Conservation (phyloP, 1,139 yeast species). For the Pichia sp. region DNA sequence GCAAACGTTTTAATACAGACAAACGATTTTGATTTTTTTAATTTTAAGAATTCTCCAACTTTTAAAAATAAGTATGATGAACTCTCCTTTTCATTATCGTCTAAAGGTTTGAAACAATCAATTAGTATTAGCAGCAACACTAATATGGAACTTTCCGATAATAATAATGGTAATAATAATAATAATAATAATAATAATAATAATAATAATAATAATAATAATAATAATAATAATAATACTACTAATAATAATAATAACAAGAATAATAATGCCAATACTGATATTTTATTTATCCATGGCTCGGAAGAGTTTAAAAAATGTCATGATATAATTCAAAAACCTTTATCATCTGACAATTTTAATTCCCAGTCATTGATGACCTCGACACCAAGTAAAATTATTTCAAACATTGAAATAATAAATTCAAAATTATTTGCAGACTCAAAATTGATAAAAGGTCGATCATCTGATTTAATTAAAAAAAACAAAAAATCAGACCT, state of each 20-base stretch:
- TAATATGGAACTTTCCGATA: too few relatives aligned
- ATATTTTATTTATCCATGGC: not conserved
- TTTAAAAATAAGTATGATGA: constrained; percentile 5
- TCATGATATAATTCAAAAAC: constrained; percentile 2
- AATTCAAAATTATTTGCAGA: too few relatives aligned
- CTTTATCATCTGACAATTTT: not conserved
- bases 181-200: not conserved
- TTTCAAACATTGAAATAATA: not conserved
- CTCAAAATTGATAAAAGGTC: not conserved
- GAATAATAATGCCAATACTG: not conserved
- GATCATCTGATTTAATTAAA: too few relatives aligned
- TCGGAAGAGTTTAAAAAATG: not conserved
- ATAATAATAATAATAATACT: not conserved
- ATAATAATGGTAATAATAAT: constrained; percentile 6
- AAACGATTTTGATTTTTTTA: not conserved
- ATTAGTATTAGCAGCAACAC: too few relatives aligned
- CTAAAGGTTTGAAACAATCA: too few relatives aligned
- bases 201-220: not conserved
- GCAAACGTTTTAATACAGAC: not conserved
- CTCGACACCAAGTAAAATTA: constrained; percentile 3
- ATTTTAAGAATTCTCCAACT: constrained; percentile 7
- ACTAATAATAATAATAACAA: not conserved
- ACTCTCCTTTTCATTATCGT: too few relatives aligned
- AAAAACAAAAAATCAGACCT: too few relatives aligned
- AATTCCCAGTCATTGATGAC: not conserved